Evolutionary conservation across 2,329 filamentous ascomycete species (phyloP), one percentile per base, ranked within the genome.

Genomic region (Fusarium cyanostomum): DNA sequence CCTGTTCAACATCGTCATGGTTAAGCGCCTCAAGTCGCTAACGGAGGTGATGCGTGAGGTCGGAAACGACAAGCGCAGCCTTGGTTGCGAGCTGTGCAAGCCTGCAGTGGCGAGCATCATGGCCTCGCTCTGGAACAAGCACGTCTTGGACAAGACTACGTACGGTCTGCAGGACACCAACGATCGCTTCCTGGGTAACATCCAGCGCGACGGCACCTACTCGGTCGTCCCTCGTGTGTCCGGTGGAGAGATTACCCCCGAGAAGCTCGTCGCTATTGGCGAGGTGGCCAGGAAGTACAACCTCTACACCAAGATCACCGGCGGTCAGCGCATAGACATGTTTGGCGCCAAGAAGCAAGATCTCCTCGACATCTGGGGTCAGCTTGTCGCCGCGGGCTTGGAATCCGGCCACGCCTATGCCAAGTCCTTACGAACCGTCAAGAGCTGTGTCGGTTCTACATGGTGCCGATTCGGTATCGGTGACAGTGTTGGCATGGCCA

Each of bases 391-490:
- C 53, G 93, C 90, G 1, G 93, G 93, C 16, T 90, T 97, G 89
- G 93, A 97, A 76, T 92, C 89, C 61, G 93, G 93, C 0, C 92
- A 97, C 73, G 93, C 92, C 0, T 97, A 97, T 73, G 93, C 92
- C 35, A 97, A 97, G 79, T 90, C 91, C 5, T 82, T 97, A 41
- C 84, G 93, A 39, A 96, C 93, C 0, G 92, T 97, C 72, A 97
- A 97, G 83, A 92, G 90, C 59, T 97, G 93, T 69, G 93, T 97
- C 1, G 93, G 93, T 18, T 93, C 91, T 1, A 94, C 92, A 1
- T 97, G 93, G 93, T 97, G 93, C 72, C 85, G 93, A 2, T 97
- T 89, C 70, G 93, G 93, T 50, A 89, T 97, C 52, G 92, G 92
- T 26, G 93, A 97, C 78, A 93, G 90, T 74, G 93, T 97, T 1